These are phyloP conservation scores for Kappamyces sp. DNA, from an alignment of 192 early-diverging fungal species.

Conservation along the genomic window DNA sequence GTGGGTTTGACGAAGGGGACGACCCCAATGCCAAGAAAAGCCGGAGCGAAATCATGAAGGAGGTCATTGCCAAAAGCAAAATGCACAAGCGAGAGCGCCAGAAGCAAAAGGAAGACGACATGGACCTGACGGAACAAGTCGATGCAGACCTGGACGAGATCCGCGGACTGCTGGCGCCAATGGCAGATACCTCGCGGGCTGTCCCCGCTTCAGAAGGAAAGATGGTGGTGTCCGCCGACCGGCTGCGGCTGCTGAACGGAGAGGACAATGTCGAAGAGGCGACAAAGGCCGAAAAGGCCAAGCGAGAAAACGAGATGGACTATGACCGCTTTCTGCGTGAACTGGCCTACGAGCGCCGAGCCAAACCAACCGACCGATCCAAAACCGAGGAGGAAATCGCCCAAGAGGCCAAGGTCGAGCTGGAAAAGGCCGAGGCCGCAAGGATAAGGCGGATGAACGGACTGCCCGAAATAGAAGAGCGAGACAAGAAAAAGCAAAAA, in stretches of 20 bases:
- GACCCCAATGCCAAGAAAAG: conserved; percentile 63
- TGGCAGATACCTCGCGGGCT: conserved; percentile 15
- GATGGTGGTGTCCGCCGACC: conserved; percentile 23
- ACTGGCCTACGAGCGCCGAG: conserved; percentile 77
- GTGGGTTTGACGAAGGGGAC: conserved; percentile 67
- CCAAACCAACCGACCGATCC: conserved; percentile 78
- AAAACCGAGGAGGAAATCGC: conserved; percentile 94
- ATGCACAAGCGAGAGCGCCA: conserved; percentile 91
- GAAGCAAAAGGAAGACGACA: conserved; percentile 78
- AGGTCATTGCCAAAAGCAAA: conserved; percentile 97
- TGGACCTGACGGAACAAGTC: conserved; percentile 70
- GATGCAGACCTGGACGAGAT: conserved; percentile 87
- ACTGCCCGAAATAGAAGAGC: conserved; percentile 39
- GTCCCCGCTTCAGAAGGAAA: conserved; percentile 31
- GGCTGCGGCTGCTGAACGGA: conserved; percentile 7
- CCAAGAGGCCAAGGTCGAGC: conserved; percentile 69
- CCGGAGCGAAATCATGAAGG: conserved; percentile 94
- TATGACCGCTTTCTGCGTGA: conserved; percentile 83
- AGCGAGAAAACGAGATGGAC: conserved; percentile 39
- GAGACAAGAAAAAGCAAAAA: conserved; percentile 21
- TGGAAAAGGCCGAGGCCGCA: conserved; percentile 78
- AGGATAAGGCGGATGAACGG: conserved; percentile 83
- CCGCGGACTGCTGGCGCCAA: conserved; percentile 58
- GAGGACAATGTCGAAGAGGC: conserved; percentile 25
- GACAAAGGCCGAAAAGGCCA: conserved; percentile 18